A percentile compares a stretch with the other conserved stretches of the same genome.
phyloP scores from a whole-genome alignment of 768 basidiomycete species.

The Pleurotus giganteus region DNA sequence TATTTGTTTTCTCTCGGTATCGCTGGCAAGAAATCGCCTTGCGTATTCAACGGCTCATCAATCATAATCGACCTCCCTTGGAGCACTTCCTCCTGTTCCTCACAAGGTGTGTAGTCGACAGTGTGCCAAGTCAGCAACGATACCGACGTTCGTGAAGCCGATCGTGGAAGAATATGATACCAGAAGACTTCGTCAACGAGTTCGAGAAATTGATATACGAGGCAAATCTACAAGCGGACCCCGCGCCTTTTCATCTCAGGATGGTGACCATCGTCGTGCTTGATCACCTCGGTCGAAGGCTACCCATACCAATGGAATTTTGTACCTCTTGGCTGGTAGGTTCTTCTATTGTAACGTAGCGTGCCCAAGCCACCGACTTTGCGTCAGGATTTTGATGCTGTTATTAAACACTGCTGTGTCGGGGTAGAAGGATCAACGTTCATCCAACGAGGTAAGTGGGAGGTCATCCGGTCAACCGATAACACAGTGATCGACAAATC shows the following conservation, averaged over 20 bases:
- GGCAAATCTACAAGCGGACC: background rate
- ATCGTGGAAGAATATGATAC: background rate
- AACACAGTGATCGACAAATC: conserved; percentile 2
- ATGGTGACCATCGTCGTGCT: background rate
- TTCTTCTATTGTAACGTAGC: background rate
- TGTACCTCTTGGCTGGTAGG: background rate
- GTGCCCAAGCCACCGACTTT: too few species aligned
- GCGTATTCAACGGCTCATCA: background rate
- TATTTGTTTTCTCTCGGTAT: background rate
- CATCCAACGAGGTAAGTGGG: conserved; percentile 2
- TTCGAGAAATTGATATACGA: background rate
- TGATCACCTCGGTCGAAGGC: background rate
- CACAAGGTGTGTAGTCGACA: background rate
- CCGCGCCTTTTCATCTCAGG: background rate
- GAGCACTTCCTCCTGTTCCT: background rate
- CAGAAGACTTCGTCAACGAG: background rate
- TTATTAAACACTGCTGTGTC: conserved; percentile 8
- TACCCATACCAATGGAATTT: background rate
- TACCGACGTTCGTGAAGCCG: background rate
- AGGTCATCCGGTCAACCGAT: background rate
- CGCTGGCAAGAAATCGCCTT: background rate
- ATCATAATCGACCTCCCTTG: background rate
- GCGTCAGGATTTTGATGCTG: conserved; percentile 9
- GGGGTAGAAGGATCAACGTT: background rate
- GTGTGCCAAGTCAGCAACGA: background rate